A percentile compares a stretch with the other conserved stretches of the same genome.
Evolutionary conservation across 768 basidiomycete genomes (phyloP).

Genomic region (Boletus rubescentipes): DNA sequence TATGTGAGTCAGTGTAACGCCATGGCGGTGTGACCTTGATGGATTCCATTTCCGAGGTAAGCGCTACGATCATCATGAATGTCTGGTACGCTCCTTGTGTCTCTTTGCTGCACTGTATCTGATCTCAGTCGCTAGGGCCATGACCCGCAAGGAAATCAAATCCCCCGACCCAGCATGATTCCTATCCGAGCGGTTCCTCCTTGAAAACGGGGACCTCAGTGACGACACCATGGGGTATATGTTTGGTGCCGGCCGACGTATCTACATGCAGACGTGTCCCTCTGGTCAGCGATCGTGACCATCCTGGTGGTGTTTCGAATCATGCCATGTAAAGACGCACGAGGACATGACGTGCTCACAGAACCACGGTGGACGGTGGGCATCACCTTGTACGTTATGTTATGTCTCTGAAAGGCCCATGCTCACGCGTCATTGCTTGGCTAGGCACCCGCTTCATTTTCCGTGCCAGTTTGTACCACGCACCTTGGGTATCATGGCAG

Average conservation of each 20-base stretch:
- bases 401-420: no score
- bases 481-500: conserved; percentile 9
- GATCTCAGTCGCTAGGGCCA: conserved; percentile 21
- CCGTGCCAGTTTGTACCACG: conserved; percentile 29
- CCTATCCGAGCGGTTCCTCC: conserved; percentile 37
- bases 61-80: conserved; percentile 32
- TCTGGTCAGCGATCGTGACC: conserved; percentile 36
- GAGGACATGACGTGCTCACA: conserved; percentile 22
- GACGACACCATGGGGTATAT: conserved; percentile 30
- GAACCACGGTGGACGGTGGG: conserved; percentile 25
- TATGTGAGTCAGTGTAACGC: conserved; percentile 14
- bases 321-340: conserved; percentile 25
- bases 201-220: conserved; percentile 21
- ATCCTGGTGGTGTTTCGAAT: conserved; percentile 38
- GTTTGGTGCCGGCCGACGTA: conserved; percentile 39
- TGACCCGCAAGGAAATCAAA: conserved; percentile 35
- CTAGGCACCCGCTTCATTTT: conserved; percentile 26
- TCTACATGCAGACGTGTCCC: conserved; percentile 39
- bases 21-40: neutral
- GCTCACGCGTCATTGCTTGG: neutral
- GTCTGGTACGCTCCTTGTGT: conserved; percentile 15
- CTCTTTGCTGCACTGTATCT: neutral
- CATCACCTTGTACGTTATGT: conserved; percentile 26
- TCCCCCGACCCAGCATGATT: conserved; percentile 36
- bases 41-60: conserved; percentile 4